Percentiles rank a stretch among this genome's conserved stretches.
phyloP scores from a whole-genome alignment of 768 basidiomycete species.

The Tulasnella sp. region DNA sequence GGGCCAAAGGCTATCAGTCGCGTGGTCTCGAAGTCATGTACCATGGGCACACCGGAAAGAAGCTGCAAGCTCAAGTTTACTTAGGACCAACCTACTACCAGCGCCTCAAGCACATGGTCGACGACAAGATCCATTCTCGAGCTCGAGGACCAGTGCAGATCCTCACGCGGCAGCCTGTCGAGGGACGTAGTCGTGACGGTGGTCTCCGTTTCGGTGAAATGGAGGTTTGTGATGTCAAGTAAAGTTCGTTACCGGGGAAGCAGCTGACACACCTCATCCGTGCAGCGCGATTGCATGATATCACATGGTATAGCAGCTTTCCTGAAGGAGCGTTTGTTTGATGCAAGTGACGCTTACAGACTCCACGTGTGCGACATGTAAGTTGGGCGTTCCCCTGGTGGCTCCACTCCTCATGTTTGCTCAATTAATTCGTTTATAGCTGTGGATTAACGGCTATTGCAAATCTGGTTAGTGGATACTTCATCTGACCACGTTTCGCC shows the following conservation, averaged over 20 bases:
- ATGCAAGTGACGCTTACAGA: constrained; percentile 88
- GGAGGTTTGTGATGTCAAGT: constrained; percentile 49
- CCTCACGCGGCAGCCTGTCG: constrained; percentile 93
- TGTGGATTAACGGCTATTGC: constrained; percentile 97
- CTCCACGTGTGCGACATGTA: constrained; percentile 96
- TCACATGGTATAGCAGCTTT: constrained; percentile 98
- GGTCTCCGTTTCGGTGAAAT: constrained; percentile 99
- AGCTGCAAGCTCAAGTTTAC: constrained; percentile 96
- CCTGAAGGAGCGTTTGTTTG: constrained; percentile 94
- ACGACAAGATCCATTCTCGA: constrained; percentile 98
- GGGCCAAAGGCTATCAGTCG: constrained; percentile 89
- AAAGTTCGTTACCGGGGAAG: background rate
- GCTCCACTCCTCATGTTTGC: background rate
- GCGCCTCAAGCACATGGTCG: constrained; percentile 98
- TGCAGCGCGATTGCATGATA: constrained; percentile 93
- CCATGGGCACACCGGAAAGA: constrained; percentile 97
- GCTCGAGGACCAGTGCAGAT: constrained; percentile 98
- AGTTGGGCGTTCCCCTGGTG: constrained; percentile 37
- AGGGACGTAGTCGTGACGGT: constrained; percentile 97
- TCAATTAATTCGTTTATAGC: constrained; percentile 39
- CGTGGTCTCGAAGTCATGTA: constrained; percentile 98
- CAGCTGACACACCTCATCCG: constrained; percentile 11
- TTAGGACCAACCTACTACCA: constrained; percentile 99
- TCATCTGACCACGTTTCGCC: constrained; percentile 15
- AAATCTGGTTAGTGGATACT: constrained; percentile 62